Conservation (phyloP, 2,329 filamentous ascomycete species). For the Keithomyces neogunnii region DNA sequence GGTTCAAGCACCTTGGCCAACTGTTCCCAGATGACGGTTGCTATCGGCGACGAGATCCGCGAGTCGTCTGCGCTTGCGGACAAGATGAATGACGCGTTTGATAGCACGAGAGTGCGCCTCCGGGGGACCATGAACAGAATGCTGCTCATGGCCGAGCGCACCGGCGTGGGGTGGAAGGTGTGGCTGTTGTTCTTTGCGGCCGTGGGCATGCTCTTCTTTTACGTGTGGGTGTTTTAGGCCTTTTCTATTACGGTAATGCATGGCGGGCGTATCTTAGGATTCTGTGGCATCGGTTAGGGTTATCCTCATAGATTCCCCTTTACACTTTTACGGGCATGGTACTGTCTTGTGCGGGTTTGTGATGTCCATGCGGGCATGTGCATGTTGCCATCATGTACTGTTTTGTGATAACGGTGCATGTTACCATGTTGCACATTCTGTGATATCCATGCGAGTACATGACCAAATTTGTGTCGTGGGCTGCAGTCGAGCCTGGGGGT, state of each 20-base stretch:
- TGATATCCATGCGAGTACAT: too few relatives aligned
- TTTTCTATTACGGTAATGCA: neutral
- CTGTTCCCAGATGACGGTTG: constrained; percentile 63
- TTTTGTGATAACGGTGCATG: too few relatives aligned
- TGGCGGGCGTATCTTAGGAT: neutral
- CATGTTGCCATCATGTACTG: too few relatives aligned
- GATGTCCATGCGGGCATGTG: too few relatives aligned
- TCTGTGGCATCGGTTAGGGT: neutral
- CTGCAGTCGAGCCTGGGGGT: too few relatives aligned
- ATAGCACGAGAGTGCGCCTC: constrained; percentile 71
- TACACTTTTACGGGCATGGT: too few relatives aligned
- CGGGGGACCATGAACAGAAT: constrained; percentile 95
- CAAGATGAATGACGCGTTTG: constrained; percentile 94
- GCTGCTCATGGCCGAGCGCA: constrained; percentile 88
- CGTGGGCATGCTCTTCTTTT: constrained; percentile 76
- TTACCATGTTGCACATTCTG: too few relatives aligned
- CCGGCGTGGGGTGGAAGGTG: constrained; percentile 91
- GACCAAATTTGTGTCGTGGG: too few relatives aligned
- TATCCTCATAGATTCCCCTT: too few relatives aligned
- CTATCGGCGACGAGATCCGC: constrained; percentile 92
- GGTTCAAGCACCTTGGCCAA: neutral
- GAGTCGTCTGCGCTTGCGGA: constrained; percentile 82
- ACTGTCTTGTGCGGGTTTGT: too few relatives aligned
- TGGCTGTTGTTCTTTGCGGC: constrained; percentile 86
- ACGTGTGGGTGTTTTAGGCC: constrained; percentile 75